Conservation (phyloP, 176 grass and related monocot species). For the Secale cereale region DNA sequence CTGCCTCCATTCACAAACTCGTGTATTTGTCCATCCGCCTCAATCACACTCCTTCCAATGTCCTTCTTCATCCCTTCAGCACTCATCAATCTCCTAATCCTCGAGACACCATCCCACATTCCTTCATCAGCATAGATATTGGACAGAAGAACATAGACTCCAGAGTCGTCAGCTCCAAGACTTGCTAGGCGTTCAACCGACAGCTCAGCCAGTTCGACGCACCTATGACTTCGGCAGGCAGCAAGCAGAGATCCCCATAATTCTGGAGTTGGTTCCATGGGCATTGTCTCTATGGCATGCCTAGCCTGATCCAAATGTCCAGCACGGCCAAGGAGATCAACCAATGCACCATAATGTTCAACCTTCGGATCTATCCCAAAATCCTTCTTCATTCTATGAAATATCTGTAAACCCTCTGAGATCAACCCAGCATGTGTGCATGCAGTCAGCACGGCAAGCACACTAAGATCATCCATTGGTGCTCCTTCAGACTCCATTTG, state of each 20-base stretch:
- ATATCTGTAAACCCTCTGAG: constrained; percentile 46
- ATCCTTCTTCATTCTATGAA: constrained; percentile 50
- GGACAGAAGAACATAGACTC: constrained; percentile 64
- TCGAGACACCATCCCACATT: constrained; percentile 63
- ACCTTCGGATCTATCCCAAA: constrained; percentile 53
- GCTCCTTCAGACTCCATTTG: constrained; percentile 46
- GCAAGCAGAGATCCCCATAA: constrained; percentile 72
- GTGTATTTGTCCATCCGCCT: constrained; percentile 53
- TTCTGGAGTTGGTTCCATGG: constrained; percentile 42
- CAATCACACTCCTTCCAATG: constrained; percentile 56
- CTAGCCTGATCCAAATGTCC: constrained; percentile 51
- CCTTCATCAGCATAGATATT: constrained; percentile 73
- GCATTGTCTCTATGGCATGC: constrained; percentile 55
- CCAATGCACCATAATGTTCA: constrained; percentile 64
- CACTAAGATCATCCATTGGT: constrained; percentile 61
- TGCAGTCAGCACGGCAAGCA: constrained; percentile 49
- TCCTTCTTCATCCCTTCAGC: constrained; percentile 55
- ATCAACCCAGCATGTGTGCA: constrained; percentile 64
- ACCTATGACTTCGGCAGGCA: constrained; percentile 59
- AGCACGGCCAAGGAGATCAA: constrained; percentile 65
- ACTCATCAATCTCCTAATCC: constrained; percentile 54
- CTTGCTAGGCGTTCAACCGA: constrained; percentile 45
- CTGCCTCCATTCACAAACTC: constrained; percentile 59
- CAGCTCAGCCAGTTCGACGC: constrained; percentile 51
- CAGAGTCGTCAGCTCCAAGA: constrained; percentile 62